phyloP scores from a whole-genome alignment of 2,329 filamentous ascomycete genomes.

The Neobulgaria alba region DNA sequence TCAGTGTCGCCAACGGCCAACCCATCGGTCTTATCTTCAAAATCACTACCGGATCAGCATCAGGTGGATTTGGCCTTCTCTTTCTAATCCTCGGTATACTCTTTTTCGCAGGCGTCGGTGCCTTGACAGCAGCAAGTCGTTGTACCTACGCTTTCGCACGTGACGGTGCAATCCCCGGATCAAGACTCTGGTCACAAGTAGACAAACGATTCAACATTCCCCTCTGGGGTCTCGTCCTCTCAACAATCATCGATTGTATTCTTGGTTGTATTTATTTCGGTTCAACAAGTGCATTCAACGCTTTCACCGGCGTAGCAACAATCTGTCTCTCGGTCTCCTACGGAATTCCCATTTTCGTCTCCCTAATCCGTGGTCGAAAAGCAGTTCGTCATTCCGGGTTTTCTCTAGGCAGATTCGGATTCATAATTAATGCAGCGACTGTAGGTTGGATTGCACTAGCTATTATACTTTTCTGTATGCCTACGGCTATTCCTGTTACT shows the following conservation, averaged over 20 bases:
- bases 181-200: slow-evolving; percentile 56
- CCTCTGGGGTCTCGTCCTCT: slow-evolving; percentile 59
- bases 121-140: slow-evolving; percentile 63
- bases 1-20: slow-evolving; percentile 46
- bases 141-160: slow-evolving; percentile 71
- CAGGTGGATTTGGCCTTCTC: slow-evolving; percentile 65
- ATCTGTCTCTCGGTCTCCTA: slow-evolving; percentile 72
- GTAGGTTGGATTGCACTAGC: slow-evolving; percentile 64
- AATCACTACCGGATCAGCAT: slow-evolving; percentile 48
- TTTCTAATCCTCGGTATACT: slow-evolving; percentile 70
- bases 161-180: slow-evolving; percentile 66
- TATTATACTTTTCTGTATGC: slow-evolving; percentile 71
- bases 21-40: slow-evolving; percentile 72
- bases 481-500: slow-evolving; percentile 48
- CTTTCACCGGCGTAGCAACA: slow-evolving; percentile 71
- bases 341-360: slow-evolving; percentile 66
- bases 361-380: slow-evolving; percentile 55
- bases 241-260: slow-evolving; percentile 58
- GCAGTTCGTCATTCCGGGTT: slow-evolving; percentile 58
- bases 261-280: slow-evolving; percentile 75
- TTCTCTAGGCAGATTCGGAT: slow-evolving; percentile 61
- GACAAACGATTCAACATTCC: slow-evolving; percentile 60
- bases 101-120: slow-evolving; percentile 67
- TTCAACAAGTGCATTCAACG: slow-evolving; percentile 67
- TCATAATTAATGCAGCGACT: slow-evolving; percentile 57